A percentile compares a stretch with the other conserved stretches of the same genome.
Conservation (phyloP, 257 asterid species). For the Ilex asprella region DNA sequence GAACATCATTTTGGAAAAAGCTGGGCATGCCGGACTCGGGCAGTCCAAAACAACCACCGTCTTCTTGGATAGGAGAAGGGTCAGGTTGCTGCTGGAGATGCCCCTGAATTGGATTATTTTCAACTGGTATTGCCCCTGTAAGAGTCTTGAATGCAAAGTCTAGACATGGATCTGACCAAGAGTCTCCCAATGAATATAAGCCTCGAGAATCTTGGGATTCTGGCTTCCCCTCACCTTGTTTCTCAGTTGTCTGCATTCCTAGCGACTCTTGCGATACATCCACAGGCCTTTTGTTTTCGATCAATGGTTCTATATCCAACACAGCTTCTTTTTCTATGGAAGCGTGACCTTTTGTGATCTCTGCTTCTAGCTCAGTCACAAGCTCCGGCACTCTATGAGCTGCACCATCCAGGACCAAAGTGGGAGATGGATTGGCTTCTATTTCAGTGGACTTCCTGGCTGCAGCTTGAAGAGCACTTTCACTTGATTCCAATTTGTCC, state of each 20-base stretch:
- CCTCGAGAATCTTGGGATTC: conserved; percentile 10
- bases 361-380: conserved; percentile 7
- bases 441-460: conserved; percentile 6
- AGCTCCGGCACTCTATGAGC: conserved; percentile 9
- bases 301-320: conserved; percentile 7
- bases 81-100: conserved; percentile 13
- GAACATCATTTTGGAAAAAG: not conserved
- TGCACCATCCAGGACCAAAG: not conserved
- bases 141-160: conserved; percentile 43
- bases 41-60: not conserved
- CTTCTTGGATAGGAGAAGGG: conserved; percentile 10
- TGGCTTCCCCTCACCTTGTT: conserved; percentile 12
- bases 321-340: conserved; percentile 9
- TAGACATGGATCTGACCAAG: conserved; percentile 38
- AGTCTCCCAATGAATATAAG: conserved; percentile 23
- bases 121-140: conserved; percentile 37
- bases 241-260: conserved; percentile 11
- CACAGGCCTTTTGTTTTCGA: not conserved
- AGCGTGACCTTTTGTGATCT: not conserved
- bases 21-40: not conserved
- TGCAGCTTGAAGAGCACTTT: conserved; percentile 18
- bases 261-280: conserved; percentile 6
- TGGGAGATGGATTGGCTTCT: conserved; percentile 3
- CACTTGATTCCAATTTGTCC: conserved; percentile 16
- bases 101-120: conserved; percentile 17